Evolutionary conservation across 345 rosid genomes (phyloP).

Genomic region (Pistacia atlantica): DNA sequence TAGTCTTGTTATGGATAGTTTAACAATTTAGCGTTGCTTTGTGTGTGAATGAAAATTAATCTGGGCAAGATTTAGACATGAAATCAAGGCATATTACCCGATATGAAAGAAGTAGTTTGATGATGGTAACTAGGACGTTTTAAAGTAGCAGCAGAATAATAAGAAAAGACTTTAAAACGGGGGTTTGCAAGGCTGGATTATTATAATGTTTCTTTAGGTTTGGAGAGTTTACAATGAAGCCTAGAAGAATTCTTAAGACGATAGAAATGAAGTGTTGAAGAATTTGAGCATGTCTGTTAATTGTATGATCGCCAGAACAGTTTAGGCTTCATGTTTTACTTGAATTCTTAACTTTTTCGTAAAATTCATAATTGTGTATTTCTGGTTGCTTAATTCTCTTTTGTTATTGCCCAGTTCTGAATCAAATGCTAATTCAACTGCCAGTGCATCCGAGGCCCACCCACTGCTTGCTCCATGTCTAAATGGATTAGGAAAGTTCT

Average conservation of each 20-base stretch:
- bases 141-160: too few species aligned
- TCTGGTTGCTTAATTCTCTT: background rate
- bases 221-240: background rate
- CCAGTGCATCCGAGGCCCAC: conserved; percentile 44
- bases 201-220: background rate
- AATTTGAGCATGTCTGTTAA: background rate
- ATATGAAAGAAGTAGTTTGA: too few species aligned
- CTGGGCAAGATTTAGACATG: too few species aligned
- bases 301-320: background rate
- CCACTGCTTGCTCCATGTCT: conserved; percentile 85
- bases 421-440: conserved; percentile 32
- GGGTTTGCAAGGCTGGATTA: too few species aligned
- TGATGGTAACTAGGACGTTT: too few species aligned
- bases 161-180: too few species aligned
- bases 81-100: too few species aligned
- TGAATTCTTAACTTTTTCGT: background rate
- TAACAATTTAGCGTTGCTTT: too few species aligned
- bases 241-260: background rate
- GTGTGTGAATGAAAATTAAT: too few species aligned
- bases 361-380: conserved; percentile 1
- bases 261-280: background rate
- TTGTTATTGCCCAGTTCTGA: conserved; percentile 46
- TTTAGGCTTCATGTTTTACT: background rate
- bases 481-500: conserved; percentile 83
- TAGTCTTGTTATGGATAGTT: too few species aligned